A percentile compares a stretch with the other conserved stretches of the same genome.
Conservation (phyloP, 208 protist species). For the Trypanosoma brucei region DNA sequence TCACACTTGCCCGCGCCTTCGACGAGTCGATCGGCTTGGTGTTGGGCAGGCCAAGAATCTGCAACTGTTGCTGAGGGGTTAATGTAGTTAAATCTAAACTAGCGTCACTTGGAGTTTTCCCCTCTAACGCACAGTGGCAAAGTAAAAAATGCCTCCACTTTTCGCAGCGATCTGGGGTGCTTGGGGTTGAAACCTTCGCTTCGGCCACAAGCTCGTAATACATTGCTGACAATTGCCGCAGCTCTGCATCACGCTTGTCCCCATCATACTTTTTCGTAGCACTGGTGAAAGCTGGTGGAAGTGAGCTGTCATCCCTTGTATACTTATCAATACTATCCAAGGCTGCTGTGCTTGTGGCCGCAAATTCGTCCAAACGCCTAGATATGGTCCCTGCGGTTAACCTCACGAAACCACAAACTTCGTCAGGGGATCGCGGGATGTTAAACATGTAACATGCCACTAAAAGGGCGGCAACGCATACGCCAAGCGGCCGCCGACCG, state of each 20-base stretch:
- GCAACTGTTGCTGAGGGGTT: constrained; percentile 65
- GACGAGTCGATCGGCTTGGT: constrained; percentile 65
- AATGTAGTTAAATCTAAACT: constrained; percentile 57
- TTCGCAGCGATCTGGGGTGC: constrained; percentile 68
- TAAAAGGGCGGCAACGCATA: constrained; percentile 85
- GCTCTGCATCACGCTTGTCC: constrained; percentile 62
- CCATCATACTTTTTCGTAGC: constrained; percentile 42
- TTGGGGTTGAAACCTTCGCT: constrained; percentile 69
- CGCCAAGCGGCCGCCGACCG: constrained; percentile 83
- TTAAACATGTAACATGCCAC: constrained; percentile 85
- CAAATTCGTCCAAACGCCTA: constrained; percentile 83
- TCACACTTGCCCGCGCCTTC: constrained; percentile 57
- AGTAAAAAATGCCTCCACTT: constrained; percentile 77
- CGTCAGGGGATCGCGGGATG: constrained; percentile 69
- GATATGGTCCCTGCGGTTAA: constrained; percentile 78
- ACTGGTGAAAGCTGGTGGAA: constrained; percentile 70
- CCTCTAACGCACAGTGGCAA: constrained; percentile 71
- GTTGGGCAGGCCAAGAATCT: constrained; percentile 76
- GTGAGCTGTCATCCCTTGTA: constrained; percentile 39
- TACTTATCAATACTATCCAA: constrained; percentile 82
- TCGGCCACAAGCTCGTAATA: constrained; percentile 86
- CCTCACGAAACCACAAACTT: constrained; percentile 85
- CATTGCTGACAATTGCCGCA: constrained; percentile 67
- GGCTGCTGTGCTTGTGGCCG: constrained; percentile 57
- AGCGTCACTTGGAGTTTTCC: constrained; percentile 40